Evolutionary conservation across 2,329 filamentous ascomycete genomes (phyloP), one percentile per base, ranked within the genome.

Genomic region (Fusarium buxicola): DNA sequence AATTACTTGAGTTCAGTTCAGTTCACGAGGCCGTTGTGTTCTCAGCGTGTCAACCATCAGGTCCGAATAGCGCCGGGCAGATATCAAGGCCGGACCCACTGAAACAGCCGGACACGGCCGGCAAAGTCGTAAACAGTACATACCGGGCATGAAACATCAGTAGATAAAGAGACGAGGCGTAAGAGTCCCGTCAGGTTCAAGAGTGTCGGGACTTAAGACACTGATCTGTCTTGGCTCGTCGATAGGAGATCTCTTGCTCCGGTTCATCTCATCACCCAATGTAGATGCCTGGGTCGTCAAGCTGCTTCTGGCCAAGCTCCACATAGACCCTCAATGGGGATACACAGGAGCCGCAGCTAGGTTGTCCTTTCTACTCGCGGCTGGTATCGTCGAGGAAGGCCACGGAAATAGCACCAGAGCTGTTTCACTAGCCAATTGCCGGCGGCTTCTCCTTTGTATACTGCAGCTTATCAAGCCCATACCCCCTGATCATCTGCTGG

Each of bases 71-170:
- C 8, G 9, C n/a, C 36, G 24, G 16, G 12, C 30, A 10, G 10
- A 12, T 25, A 24, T 27, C 15, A 24, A 24, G 4, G 6, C 8
- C 18, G 13, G 30, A 48, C 30, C 41, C 46, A 49, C 47, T 10
- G 16, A 21, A 62, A 31, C 5, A 65, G 31, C 61, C 60, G 60
- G 51, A 32, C 15, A 31, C n/a, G 24, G 38, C 51, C 61, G 61
- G 52, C n/a, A 18, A 16, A 6, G 13, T 43, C 8, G 1, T 30
- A 25, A 43, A 18, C 4, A 15, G 10, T 2, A 12, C 4, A 13
- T 1, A 13, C 0, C 8, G 21, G 4, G 31, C 24, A 16, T 24
- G 10, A 21, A 36, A 1, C 6, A 39, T 24, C 7, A 31, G n/a
- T 10, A 27, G 10, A 13, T 28, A 2, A 40, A 5, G 32, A 12